Percentiles rank a stretch among this genome's conserved stretches.
Evolutionary conservation across 2,329 filamentous ascomycete species (phyloP).

Genomic region (Amylocarpus encephaloides): DNA sequence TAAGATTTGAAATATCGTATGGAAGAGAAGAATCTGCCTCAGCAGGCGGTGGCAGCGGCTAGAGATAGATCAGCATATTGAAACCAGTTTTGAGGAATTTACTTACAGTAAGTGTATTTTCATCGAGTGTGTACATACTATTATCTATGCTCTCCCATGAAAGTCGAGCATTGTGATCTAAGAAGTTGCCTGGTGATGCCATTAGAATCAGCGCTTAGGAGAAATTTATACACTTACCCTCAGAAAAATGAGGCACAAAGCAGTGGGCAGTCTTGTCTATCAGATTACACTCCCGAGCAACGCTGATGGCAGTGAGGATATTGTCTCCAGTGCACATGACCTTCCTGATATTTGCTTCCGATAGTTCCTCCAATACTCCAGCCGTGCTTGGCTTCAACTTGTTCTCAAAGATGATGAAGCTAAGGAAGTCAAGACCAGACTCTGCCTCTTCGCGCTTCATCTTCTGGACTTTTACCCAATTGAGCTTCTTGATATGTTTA

Average conservation of each 20-base stretch:
- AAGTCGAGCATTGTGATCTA: constrained; percentile 66
- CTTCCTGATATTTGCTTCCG: constrained; percentile 74
- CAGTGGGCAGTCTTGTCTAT: constrained; percentile 78
- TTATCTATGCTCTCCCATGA: constrained; percentile 96
- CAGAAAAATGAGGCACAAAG: constrained; percentile 82
- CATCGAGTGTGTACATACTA: constrained; percentile 67
- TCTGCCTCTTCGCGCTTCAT: constrained; percentile 85
- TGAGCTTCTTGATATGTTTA: constrained; percentile 79
- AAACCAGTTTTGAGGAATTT: background rate
- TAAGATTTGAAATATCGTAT: constrained; percentile 73
- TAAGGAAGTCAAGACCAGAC: constrained; percentile 75
- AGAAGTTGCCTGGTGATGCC: constrained; percentile 51
- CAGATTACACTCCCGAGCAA: constrained; percentile 82
- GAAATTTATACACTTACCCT: constrained; percentile 44
- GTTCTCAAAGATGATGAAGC: constrained; percentile 98
- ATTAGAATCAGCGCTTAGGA: constrained; percentile 4
- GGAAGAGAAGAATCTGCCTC: constrained; percentile 77
- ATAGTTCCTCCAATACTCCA: constrained; percentile 73
- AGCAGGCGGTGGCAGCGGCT: constrained; percentile 65
- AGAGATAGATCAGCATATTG: constrained; percentile 10
- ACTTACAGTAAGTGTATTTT: constrained; percentile 63
- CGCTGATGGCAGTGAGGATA: constrained; percentile 92
- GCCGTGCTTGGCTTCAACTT: constrained; percentile 88
- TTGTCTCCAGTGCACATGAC: constrained; percentile 99
- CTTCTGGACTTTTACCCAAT: constrained; percentile 91